Evolutionary conservation across 805 yeast species (phyloP).

Genomic region (Starmerella stigmatis): DNA sequence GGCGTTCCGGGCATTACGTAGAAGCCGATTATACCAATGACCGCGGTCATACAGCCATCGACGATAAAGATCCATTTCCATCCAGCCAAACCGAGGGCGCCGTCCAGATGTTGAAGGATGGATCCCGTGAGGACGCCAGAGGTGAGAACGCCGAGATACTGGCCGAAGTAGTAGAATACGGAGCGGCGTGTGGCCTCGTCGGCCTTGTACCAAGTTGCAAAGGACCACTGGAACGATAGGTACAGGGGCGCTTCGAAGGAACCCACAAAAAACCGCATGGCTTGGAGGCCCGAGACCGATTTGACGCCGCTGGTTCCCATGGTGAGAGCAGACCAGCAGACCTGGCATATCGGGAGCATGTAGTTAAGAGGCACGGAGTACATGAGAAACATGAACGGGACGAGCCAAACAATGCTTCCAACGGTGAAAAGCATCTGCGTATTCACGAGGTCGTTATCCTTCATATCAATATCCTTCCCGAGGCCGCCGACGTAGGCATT

Average conservation of each 20-base stretch:
- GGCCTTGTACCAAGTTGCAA: constrained; percentile 48
- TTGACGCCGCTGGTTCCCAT: constrained; percentile 43
- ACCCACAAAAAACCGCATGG: constrained; percentile 55
- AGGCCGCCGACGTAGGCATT: constrained; percentile 51
- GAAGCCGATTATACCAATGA: constrained; percentile 46
- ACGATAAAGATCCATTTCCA: constrained; percentile 70
- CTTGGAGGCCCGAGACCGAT: constrained; percentile 44
- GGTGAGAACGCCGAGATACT: constrained; percentile 52
- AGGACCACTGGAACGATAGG: constrained; percentile 36
- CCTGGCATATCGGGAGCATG: constrained; percentile 45
- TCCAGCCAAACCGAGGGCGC: constrained; percentile 44
- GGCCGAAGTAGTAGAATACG: constrained; percentile 51
- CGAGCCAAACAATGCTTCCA: constrained; percentile 50
- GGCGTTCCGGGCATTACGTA: constrained; percentile 61
- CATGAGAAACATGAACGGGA: constrained; percentile 51
- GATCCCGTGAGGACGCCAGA: constrained; percentile 55
- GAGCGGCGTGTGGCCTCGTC: constrained; percentile 52
- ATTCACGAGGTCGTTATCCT: constrained; percentile 51
- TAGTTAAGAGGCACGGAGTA: constrained; percentile 47
- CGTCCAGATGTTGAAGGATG: constrained; percentile 39
- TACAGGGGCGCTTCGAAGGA: constrained; percentile 56
- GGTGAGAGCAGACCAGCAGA: constrained; percentile 60
- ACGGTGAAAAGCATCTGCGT: constrained; percentile 49
- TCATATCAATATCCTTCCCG: constrained; percentile 38
- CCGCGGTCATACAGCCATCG: constrained; percentile 51